Base-by-base conservation (phyloP, 148 eudicot species). In the Rheum nobile region DNA sequence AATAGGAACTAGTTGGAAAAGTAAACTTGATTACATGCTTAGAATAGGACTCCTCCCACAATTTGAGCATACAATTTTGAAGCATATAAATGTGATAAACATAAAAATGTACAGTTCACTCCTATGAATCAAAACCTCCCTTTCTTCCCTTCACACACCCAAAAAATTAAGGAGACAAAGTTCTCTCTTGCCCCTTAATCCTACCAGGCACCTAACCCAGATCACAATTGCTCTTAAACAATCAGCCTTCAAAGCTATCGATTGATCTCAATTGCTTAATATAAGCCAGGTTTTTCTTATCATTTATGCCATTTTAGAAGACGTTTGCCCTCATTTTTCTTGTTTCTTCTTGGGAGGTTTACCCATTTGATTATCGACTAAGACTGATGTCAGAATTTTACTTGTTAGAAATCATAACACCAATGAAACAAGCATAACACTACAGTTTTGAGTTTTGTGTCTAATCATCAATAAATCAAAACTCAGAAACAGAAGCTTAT, bases 1-100 rank as follows among this genome's bases (percentile, higher is more conserved):
- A 65, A 17, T 32, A 65, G 69, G 69, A 65, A 65, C 69, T 65
- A 2, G 39, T 57, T 57, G 67, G 34, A 57, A 57, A 57, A 13
- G 67, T 57, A 26, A 65, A 14, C 22, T 65, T 14, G 6, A 32
- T 65, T 65, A 32, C 41, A 32, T 65, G 35, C 69, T 65, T 31
- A 14, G 24, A 65, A 65, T 65, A 65, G 39, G 69, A 65, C 14
- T 14, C 39, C 21, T 65, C 39, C 39, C 39, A 65, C 17, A 16
- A 32, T 32, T 65, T 17, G 41, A 65, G 70, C 22, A 31, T 31
- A 32, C 37, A 65, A 32, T 31, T 17, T 34, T 8, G 35, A 65
- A 65, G 67, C 13, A 61, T 12, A 61, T 8, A 61, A 28, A 16
- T 65, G 39, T 17, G 70, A 65, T 31, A 31, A 65, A 65, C 69